Base-by-base conservation (phyloP, 495 filamentous ascomycete genomes). In the Physcia stellaris region DNA sequence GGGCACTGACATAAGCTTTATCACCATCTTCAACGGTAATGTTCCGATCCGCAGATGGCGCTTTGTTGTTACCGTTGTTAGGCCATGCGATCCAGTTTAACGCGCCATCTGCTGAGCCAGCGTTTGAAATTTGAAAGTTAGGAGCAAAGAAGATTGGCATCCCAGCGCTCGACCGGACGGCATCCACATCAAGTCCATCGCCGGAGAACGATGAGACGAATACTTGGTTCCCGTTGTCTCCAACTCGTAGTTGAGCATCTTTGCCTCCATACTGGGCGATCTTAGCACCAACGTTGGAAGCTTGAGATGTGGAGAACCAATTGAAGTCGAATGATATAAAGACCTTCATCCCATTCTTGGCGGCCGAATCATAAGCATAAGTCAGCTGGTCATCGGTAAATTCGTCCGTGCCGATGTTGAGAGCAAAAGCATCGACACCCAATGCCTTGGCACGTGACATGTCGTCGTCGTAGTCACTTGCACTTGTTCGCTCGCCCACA, bases 321-420 rank as follows among this genome's bases (percentile, higher is more conserved):
- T 69, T 70, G 58, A 73, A 73, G 52, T 84, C 80, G 47, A 86
- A 84, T 0, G 80, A 84, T 17, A 83, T 49, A 43, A 84, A 77
- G 23, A 85, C 35, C 20, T 62, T 70, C 55, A 86, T 83, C 19
- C 59, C 52, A 46, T 76, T 73, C 11, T 57, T 60, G 5, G 61
- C 63, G 6, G 75, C 73, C 0, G 72, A 74, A 16, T 66, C 51
- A 43, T 77, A 79, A 17, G 75, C 73, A 33, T 60, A 65, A 21
- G 48, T 48, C 3, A 79, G 66, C 50, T 76, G 71, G 6, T 55
- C 48, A 36, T 71, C 63, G 10, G 64, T 72, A 48, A 64, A 72
- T 4, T 52, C 46, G n/a, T 59, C 57, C 10, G 63, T 72, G 0
- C 65, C 80, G 30, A 82, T 66, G 41, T 86, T 84, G 22, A 85